These are phyloP conservation scores for Cucurbita moschata DNA, from an alignment of 306 rosid species.

Conservation along the genomic window DNA sequence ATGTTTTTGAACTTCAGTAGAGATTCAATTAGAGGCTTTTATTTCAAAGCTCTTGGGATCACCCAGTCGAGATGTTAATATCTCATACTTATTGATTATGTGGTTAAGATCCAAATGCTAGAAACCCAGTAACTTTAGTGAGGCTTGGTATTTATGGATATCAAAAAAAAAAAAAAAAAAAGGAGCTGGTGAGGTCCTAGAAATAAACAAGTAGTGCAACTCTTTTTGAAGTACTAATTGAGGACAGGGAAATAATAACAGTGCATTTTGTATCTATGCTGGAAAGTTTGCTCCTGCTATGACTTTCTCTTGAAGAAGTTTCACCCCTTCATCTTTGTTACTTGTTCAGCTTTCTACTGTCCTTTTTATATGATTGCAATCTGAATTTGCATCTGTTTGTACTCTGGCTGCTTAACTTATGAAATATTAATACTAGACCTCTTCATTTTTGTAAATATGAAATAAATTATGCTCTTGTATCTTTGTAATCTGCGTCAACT, in stretches of 20 bases:
- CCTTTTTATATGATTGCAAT: too few relatives aligned
- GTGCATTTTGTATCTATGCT: too few relatives aligned
- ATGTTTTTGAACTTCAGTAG: not conserved
- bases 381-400: too few relatives aligned
- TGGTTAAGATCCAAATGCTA: not conserved
- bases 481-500: not conserved
- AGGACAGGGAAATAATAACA: too few relatives aligned
- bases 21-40: not conserved
- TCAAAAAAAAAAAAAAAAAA: not conserved
- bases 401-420: too few relatives aligned
- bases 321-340: too few relatives aligned
- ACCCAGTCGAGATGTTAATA: not conserved
- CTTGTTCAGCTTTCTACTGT: too few relatives aligned
- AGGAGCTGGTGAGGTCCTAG: not conserved
- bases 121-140: not conserved
- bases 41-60: not conserved
- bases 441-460: not conserved
- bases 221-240: too few relatives aligned
- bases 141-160: not conserved
- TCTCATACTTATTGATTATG: not conserved
- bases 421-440: too few relatives aligned
- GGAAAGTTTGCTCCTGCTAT: too few relatives aligned
- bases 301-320: too few relatives aligned
- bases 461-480: not conserved
- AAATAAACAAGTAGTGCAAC: too few relatives aligned